phyloP scores from a whole-genome alignment of 148 eudicot species.

The Rhododendron kiyosumense region DNA sequence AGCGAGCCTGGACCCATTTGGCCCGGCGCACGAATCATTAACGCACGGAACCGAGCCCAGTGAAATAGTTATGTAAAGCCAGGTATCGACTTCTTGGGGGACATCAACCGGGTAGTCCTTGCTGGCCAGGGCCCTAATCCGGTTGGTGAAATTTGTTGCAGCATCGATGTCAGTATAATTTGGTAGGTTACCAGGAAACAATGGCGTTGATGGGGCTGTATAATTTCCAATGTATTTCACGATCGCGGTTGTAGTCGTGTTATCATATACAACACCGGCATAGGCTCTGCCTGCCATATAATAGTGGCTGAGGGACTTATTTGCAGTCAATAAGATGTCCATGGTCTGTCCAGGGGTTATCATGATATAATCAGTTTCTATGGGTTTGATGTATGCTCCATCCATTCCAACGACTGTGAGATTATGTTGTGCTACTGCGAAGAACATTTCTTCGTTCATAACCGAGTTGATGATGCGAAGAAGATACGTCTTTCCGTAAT shows the following conservation, averaged over 20 bases:
- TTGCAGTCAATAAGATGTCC: not conserved
- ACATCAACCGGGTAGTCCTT: slow-evolving; percentile 11
- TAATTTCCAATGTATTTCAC: slow-evolving; percentile 10
- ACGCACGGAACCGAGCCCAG: slow-evolving; percentile 8
- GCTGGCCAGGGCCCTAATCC: not conserved
- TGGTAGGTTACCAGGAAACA: slow-evolving; percentile 17
- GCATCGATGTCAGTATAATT: slow-evolving; percentile 1
- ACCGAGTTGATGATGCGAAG: not conserved
- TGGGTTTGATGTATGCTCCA: not conserved
- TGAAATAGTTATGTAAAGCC: slow-evolving; percentile 10
- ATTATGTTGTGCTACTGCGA: not conserved
- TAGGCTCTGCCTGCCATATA: slow-evolving; percentile 4
- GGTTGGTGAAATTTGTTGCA: slow-evolving; percentile 10
- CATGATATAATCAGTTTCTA: not conserved
- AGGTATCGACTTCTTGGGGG: slow-evolving; percentile 7
- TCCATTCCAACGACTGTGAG: not conserved
- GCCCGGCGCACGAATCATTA: slow-evolving; percentile 15
- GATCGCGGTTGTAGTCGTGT: slow-evolving; percentile 30
- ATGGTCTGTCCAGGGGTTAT: not conserved
- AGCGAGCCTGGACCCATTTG: slow-evolving; percentile 8
- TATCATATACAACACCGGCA: slow-evolving; percentile 6
- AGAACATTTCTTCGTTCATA: not conserved
- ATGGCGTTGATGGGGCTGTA: slow-evolving; percentile 5
- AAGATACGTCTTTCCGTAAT: not conserved
- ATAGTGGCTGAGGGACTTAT: not conserved